Conservation (phyloP, 805 yeast genomes). For the Metschnikowia cerradonensis region DNA sequence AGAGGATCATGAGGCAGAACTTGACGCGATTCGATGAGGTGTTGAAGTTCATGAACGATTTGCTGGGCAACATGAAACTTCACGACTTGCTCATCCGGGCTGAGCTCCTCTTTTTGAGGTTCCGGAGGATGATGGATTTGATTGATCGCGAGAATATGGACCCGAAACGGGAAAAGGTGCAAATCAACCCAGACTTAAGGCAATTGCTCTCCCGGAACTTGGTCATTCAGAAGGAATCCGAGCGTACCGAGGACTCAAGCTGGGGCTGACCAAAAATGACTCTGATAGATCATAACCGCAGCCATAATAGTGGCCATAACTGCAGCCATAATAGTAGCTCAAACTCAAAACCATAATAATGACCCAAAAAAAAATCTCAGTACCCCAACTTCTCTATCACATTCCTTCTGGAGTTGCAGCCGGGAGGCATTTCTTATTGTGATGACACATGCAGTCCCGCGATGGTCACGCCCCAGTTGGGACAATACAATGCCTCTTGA, state of each 20-base stretch:
- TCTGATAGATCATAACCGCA: too few species aligned
- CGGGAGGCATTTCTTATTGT: background rate
- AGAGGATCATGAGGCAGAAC: constrained; percentile 70
- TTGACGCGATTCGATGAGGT: constrained; percentile 84
- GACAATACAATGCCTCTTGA: background rate
- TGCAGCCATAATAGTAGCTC: too few species aligned
- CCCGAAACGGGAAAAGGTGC: constrained; percentile 20
- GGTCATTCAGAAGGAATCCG: constrained; percentile 60
- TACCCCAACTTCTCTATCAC: too few species aligned
- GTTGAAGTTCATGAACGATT: constrained; percentile 86
- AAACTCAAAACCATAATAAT: too few species aligned
- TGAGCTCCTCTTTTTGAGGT: constrained; percentile 76
- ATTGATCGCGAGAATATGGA: constrained; percentile 54
- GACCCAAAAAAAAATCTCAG: too few species aligned
- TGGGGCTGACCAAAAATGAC: constrained; percentile 29
- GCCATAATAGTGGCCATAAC: too few species aligned
- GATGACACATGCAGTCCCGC: background rate
- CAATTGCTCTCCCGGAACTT: constrained; percentile 55
- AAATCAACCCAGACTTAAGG: constrained; percentile 53
- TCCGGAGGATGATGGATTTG: constrained; percentile 72
- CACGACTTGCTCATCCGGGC: constrained; percentile 78
- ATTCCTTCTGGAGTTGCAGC: background rate
- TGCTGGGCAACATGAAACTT: constrained; percentile 70
- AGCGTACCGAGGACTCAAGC: constrained; percentile 42
- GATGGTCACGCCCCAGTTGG: background rate